A percentile compares a stretch with the other conserved stretches of the same genome.
These are phyloP conservation scores for Brasilioporus rufonigricans DNA, from an alignment of 768 basidiomycete species.

Conservation along the genomic window DNA sequence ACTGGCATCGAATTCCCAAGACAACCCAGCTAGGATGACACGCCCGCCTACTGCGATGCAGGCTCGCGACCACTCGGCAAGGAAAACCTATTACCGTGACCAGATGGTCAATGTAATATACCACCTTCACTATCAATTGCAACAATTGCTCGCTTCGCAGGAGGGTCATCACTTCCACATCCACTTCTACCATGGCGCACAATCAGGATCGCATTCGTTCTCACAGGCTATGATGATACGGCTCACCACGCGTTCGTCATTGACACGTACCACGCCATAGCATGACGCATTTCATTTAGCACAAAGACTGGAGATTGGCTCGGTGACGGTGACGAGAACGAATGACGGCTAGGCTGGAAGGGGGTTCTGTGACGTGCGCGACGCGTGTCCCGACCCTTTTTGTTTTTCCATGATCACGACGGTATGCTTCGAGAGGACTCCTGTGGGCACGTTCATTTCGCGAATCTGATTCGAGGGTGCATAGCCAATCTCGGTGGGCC, in stretches of 20 bases:
- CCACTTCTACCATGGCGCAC: slow-evolving; percentile 4
- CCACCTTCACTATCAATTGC: no score
- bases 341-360: not conserved
- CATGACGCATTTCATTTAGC: slow-evolving; percentile 22
- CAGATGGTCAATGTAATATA: no score
- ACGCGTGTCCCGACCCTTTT: slow-evolving; percentile 8
- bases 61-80: not conserved
- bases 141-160: slow-evolving; percentile 2
- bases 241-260: no score
- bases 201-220: not conserved
- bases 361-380: slow-evolving; percentile 15
- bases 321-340: not conserved
- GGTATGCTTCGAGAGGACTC: not conserved
- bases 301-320: slow-evolving; percentile 17
- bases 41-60: not conserved
- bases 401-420: not conserved
- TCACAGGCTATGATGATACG: no score
- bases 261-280: slow-evolving; percentile 15
- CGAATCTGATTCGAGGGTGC: slow-evolving; percentile 23
- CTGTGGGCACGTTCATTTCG: slow-evolving; percentile 21
- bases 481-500: slow-evolving; percentile 20
- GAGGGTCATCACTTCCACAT: not conserved
- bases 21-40: no score
- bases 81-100: slow-evolving; percentile 3
- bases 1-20: not conserved